Evolutionary conservation across 2,329 filamentous ascomycete species (phyloP), one percentile per base, ranked within the genome.

Genomic region (Ilyonectria sp.): DNA sequence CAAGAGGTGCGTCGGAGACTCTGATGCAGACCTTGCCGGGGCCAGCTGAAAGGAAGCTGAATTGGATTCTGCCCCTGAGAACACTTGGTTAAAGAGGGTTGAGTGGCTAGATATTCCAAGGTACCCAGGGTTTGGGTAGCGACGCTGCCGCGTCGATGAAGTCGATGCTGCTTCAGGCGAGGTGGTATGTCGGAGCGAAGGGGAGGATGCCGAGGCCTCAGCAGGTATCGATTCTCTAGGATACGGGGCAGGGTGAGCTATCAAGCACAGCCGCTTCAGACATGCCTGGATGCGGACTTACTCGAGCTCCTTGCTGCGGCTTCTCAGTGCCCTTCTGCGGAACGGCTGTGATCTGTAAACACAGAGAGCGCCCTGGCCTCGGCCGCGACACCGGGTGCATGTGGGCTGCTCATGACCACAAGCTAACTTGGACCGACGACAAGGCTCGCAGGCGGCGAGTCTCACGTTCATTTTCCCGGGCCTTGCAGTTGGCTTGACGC

Each of bases 381-480:
- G 63, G 23, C 23, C 44, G 19, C 49, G 63, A 43, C 63, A 65
- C 33, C 63, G 57, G 49, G 23, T 23, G 35, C 63, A 65, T 19
- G 44, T 40, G 33, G 63, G 63, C 46, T 44, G 49, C 35, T 65
- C 47, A 35, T 65, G 63, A 33, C 63, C 63, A 23, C 63, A 65
- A 13, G 63, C 63, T 3, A 65, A 57, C 31, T 65, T 65, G 15
- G 63, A 29, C 1, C 50, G 57, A 15, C 63, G 29, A 35, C 63
- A 65, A 11, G 63, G 56, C 19, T 65, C 63, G 29, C 63, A 65
- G n/a, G 63, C 63, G 46, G 63, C 63, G 13, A 40, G 57, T 17
- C 63, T 37, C 21, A 23, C 21, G 21, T 23, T 23, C 21, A 23
- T 23, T 23, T 23, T 23, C 21, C 21, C 21, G 21, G 21, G 21